These are phyloP conservation scores for Hydrangea macrophylla DNA, from an alignment of 148 eudicot genomes.

Conservation along the genomic window DNA sequence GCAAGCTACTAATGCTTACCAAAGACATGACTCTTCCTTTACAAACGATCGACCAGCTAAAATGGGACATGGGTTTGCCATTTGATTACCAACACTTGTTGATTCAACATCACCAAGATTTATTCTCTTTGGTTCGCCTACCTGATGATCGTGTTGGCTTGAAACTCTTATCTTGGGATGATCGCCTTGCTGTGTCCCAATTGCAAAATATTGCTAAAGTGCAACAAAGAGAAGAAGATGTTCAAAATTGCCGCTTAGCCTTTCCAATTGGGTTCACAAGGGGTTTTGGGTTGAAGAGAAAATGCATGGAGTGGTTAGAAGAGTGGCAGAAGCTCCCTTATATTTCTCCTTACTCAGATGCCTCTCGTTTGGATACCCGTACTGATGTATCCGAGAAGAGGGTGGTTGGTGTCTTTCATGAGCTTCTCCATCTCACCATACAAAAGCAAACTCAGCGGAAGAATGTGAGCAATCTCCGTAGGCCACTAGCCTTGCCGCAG, in stretches of 20 bases:
- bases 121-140: slow-evolving; percentile 52
- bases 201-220: slow-evolving; percentile 40
- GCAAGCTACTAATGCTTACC: slow-evolving; percentile 77
- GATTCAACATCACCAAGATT: slow-evolving; percentile 32
- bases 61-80: slow-evolving; percentile 95
- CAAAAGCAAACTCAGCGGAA: slow-evolving; percentile 63
- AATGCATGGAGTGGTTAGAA: slow-evolving; percentile 74
- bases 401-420: slow-evolving; percentile 83
- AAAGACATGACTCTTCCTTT: slow-evolving; percentile 61
- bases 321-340: slow-evolving; percentile 95
- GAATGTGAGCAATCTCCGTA: slow-evolving; percentile 81
- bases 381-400: slow-evolving; percentile 92
- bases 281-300: slow-evolving; percentile 83
- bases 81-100: slow-evolving; percentile 52
- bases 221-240: slow-evolving; percentile 25
- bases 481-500: slow-evolving; percentile 68
- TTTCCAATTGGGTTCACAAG: slow-evolving; percentile 75
- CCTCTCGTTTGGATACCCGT: slow-evolving; percentile 79
- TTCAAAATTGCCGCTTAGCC: slow-evolving; percentile 29
- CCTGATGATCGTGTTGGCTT: slow-evolving; percentile 72
- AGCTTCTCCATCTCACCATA: slow-evolving; percentile 76
- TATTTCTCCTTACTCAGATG: slow-evolving; percentile 72
- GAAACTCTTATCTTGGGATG: slow-evolving; percentile 63
- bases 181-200: slow-evolving; percentile 54
- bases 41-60: slow-evolving; percentile 74